A percentile compares a stretch with the other conserved stretches of the same genome.
Evolutionary conservation across 345 rosid genomes (phyloP).

Genomic region (Populus davidiana): DNA sequence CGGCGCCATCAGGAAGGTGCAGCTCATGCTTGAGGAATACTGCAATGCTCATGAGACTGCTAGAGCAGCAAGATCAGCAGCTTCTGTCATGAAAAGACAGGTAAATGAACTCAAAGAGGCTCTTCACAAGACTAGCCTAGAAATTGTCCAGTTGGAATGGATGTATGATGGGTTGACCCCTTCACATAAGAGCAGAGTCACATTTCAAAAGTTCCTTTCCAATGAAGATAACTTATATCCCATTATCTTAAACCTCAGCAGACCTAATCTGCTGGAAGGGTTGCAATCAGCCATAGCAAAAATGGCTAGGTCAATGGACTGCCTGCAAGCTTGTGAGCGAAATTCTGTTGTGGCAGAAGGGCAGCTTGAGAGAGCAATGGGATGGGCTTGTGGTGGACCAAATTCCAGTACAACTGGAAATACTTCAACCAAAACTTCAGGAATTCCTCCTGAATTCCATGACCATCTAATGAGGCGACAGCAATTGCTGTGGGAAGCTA

Average conservation of each 20-base stretch:
- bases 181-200: constrained; percentile 51
- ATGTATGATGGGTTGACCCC: constrained; percentile 66
- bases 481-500: constrained; percentile 65
- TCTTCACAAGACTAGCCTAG: constrained; percentile 61
- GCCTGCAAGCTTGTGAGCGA: constrained; percentile 69
- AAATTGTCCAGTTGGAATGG: constrained; percentile 92
- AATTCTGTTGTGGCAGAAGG: constrained; percentile 73
- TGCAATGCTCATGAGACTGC: constrained; percentile 82
- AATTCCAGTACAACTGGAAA: constrained; percentile 51
- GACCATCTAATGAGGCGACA: constrained; percentile 69
- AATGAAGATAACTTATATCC: constrained; percentile 52
- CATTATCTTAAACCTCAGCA: constrained; percentile 55
- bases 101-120: constrained; percentile 66
- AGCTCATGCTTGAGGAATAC: constrained; percentile 78
- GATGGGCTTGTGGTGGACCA: constrained; percentile 94
- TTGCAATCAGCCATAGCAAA: constrained; percentile 57
- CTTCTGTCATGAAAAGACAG: constrained; percentile 65
- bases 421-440: constrained; percentile 59
- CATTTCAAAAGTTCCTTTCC: constrained; percentile 54
- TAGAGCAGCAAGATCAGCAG: constrained; percentile 75
- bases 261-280: constrained; percentile 66
- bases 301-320: constrained; percentile 59
- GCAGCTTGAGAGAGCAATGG: constrained; percentile 93
- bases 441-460: constrained; percentile 82
- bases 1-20: constrained; percentile 53